A percentile compares a stretch with the other conserved stretches of the same genome.
Evolutionary conservation across 2,329 filamentous ascomycete genomes (phyloP).

Genomic region (Verticillium isaacii): DNA sequence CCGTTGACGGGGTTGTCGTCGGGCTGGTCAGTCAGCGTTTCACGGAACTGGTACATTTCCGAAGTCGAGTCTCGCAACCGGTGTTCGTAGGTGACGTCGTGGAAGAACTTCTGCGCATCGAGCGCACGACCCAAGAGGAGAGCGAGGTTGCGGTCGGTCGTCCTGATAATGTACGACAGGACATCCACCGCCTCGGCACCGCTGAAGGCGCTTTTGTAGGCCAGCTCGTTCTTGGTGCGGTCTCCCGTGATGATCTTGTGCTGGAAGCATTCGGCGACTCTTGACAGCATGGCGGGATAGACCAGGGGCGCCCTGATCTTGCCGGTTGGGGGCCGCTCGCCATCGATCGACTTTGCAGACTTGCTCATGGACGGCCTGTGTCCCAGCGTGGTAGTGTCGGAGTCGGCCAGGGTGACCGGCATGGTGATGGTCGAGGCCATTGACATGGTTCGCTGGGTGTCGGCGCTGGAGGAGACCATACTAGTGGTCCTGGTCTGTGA

Average conservation of each 20-base stretch:
- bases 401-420: conserved; percentile 63
- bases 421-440: conserved; percentile 82
- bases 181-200: conserved; percentile 94
- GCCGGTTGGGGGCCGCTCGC: conserved; percentile 52
- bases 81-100: conserved; percentile 98
- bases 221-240: conserved; percentile 91
- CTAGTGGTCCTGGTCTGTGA: conserved; percentile 55
- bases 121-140: conserved; percentile 84
- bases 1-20: conserved; percentile 81
- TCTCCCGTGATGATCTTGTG: conserved; percentile 83
- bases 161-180: conserved; percentile 94
- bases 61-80: conserved; percentile 87
- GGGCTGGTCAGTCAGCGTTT: conserved; percentile 81
- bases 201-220: conserved; percentile 96
- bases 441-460: conserved; percentile 69
- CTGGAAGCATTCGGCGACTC: conserved; percentile 86
- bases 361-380: conserved; percentile 54
- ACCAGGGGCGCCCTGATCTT: conserved; percentile 76
- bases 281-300: conserved; percentile 90
- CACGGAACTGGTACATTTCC: conserved; percentile 95
- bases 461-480: conserved; percentile 51
- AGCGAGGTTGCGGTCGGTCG: conserved; percentile 90
- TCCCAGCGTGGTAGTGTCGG: conserved; percentile 42
- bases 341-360: conserved; percentile 48
- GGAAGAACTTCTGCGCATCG: conserved; percentile 98